Base-by-base conservation (phyloP, 768 basidiomycete species). In the Pleurotus salmoneostramineus region DNA sequence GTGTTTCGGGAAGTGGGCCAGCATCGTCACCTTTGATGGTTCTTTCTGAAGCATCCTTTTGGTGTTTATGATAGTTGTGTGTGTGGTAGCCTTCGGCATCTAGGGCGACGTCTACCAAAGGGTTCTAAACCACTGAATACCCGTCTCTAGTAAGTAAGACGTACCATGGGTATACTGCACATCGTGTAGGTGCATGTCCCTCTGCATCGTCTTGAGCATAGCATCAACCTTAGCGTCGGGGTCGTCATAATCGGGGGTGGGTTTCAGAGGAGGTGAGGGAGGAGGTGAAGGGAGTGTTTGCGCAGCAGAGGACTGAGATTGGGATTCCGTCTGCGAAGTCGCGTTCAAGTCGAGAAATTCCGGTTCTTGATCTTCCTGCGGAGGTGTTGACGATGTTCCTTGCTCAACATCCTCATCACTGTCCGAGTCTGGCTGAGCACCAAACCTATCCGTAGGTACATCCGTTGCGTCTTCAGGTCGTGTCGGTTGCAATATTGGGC, bases 291-390 rank as follows among this genome's bases (percentile, higher is more conserved):
- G 66, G 6, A 56, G 44, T 36, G 32, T 37, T 17, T 47, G 56
- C 40, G 34, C 17, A 54, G 61, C 60, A 12, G 57, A 48, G 12
- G 49, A 58, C 12, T 44, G 35, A 49, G 33, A 31, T 15, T 49
- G 10, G 11, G 52, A 15, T 5, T 27, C 50, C 27, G 50, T 34
- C 45, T 64, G 64, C 21, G 37, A 36, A 42, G 52, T 42, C 5
- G 85, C 90, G 66, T 96, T 77, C 46, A 97, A 79, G 69, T 97
- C 93, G 54, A 97, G 76, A 65, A 89, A 93, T 47, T 95, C 93
- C 1, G 93, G 91, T 63, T 91, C 89, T 45, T 71, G 72, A 37
- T 61, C 65, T 40, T 65, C 61, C 34, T 58, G n/a, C n/a, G 8
- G 40, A 14, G 63, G 51, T 48, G 63, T 64, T 36, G 54, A 48